A percentile compares a stretch with the other conserved stretches of the same genome.
These are phyloP conservation scores for Ceratobasidium sp. DNA, from an alignment of 1,284 basidiomycete species.

Conservation along the genomic window DNA sequence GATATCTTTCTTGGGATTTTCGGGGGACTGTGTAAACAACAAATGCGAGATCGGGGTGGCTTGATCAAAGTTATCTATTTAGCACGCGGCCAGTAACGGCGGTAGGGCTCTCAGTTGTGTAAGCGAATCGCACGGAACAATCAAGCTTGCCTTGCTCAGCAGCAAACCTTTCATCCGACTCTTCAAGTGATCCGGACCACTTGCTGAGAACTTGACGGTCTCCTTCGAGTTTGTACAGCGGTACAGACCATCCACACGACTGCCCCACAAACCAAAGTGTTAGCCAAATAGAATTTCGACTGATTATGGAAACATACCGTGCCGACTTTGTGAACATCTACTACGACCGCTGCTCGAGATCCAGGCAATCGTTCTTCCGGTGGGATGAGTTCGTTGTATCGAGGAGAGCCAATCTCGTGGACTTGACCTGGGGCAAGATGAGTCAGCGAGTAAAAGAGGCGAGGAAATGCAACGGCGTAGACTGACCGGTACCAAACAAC, in stretches of 20 bases:
- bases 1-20: constrained; percentile 16
- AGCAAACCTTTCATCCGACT: constrained; percentile 51
- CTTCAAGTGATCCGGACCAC: constrained; percentile 55
- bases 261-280: constrained; percentile 49
- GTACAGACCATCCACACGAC: constrained; percentile 67
- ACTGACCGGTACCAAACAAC: constrained; percentile 67
- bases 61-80: constrained; percentile 19
- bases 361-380: constrained; percentile 60
- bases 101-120: no score
- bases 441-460: neutral
- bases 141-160: constrained; percentile 54
- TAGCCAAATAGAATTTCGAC: neutral
- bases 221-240: constrained; percentile 63
- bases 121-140: no score
- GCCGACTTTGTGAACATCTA: constrained; percentile 65
- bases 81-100: no score
- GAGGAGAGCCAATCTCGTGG: constrained; percentile 65
- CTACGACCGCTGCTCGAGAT: constrained; percentile 65
- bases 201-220: constrained; percentile 62
- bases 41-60: constrained; percentile 29
- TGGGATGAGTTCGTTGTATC: constrained; percentile 64
- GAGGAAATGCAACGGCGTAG: neutral
- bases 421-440: constrained; percentile 58
- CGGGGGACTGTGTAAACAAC: constrained; percentile 18
- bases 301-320: constrained; percentile 59